Base-by-base conservation (phyloP, 2,329 filamentous ascomycete species). In the Calonectria montana region DNA sequence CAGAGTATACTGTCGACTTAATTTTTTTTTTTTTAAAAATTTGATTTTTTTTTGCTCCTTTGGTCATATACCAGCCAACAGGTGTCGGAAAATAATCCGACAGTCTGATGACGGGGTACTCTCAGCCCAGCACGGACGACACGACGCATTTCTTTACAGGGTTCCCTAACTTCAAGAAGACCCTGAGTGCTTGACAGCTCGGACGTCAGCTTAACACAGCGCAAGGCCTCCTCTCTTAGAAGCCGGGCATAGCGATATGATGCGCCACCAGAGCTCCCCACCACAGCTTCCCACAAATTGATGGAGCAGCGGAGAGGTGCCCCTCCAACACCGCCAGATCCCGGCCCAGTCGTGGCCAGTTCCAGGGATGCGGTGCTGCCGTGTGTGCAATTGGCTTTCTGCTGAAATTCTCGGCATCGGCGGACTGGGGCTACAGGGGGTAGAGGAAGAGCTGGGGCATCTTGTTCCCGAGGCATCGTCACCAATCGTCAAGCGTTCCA, bases 291-390 rank as follows among this genome's bases (percentile, higher is more conserved):
- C 65, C 53, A 55, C 63, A 25, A 41, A 65, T 21, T 18, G n/a
- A 72, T 68, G 65, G 65, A 69, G 53, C 53, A 35, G 62, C 48
- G 57, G 62, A 71, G 45, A 65, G 12, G 15, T 15, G 41, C 64
- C 63, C 64, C 62, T 61, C 53, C 47, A 62, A 67, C 66, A 72
- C 72, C 63, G 73, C 73, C 74, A 69, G 69, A 73, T 73, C 71
- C 70, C 50, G 61, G 63, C 43, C 72, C 66, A 73, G 45, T 59
- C 59, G 39, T 71, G 59, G 39, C 37, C 47, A 67, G 66, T 73
- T 72, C 66, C 55, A 67, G 57, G 50, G 68, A 67, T 45, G 35
- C 41, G 73, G 61, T 75, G 67, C 71, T 72, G 62, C 65, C 65
- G 69, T n/a, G 63, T 65, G 43, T 72, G 50, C 59, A 64, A 57